Evolutionary conservation across 495 filamentous ascomycete species (phyloP).

Genomic region (Neurospora discreta): DNA sequence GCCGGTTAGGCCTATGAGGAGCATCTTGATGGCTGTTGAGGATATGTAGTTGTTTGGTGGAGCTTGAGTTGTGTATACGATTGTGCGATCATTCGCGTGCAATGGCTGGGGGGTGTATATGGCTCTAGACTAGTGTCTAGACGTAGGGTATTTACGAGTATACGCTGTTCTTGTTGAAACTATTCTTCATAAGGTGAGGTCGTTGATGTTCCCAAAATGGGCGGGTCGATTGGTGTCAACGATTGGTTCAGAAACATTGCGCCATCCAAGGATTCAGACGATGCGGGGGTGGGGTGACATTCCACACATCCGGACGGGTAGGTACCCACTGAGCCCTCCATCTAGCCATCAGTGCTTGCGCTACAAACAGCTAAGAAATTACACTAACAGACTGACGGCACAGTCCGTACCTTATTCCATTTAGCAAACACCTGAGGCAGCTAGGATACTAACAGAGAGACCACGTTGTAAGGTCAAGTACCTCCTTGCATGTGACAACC

Average conservation of each 20-base stretch:
- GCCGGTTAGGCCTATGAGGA: constrained; percentile 91
- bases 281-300: neutral
- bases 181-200: neutral
- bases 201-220: neutral
- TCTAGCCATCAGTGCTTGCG: neutral
- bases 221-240: neutral
- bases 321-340: neutral
- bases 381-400: neutral
- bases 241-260: neutral
- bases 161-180: neutral
- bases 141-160: neutral
- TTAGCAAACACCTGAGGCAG: neutral
- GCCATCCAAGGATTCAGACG: neutral
- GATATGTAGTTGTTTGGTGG: neutral
- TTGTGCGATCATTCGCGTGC: neutral
- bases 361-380: neutral
- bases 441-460: neutral
- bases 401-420: neutral
- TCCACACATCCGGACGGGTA: neutral
- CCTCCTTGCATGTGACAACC: neutral
- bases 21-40: constrained; percentile 45
- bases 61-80: neutral
- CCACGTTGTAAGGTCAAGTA: neutral
- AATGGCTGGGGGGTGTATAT: neutral
- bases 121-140: neutral